Evolutionary conservation across 2,329 filamentous ascomycete genomes (phyloP), one percentile per base, ranked within the genome.

Genomic region (Penicillium sp.): DNA sequence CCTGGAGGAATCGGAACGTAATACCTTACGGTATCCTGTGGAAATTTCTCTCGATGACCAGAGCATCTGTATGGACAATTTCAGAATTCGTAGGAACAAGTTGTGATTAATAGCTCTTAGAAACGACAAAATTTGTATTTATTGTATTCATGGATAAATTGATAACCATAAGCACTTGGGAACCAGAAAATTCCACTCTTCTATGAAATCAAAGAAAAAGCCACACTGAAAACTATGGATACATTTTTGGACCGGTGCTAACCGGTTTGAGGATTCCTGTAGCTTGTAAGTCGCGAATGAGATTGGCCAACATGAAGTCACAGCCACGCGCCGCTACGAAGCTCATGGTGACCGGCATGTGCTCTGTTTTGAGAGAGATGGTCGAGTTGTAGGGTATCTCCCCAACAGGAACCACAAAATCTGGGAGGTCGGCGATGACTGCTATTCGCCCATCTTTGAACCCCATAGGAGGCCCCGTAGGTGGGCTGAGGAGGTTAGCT

Each of bases 251-350:
- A 13, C 51, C 51, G 7, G 43, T 41, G 13, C 29, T 39, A 9
- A 40, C 34, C 13, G 29, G 33, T 23, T 43, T 39, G 12, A 55
- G 21, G 27, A 55, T 64, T 51, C n/a, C 63, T 55, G 62, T 65
- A 66, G 41, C 61, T n/a, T 79, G 73, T 49, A 86, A 54, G 34
- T 82, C 79, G 43, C 77, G 69, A 2, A 83, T 79, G 43, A 86
- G 64, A 36, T 74, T 76, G 34, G 80, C 80, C 21, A 86, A 60
- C 71, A 86, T 74, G 0, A 81, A 80, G 67, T 87, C 84, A 55
- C 84, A 87, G 0, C 84, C 83, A 56, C 78, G 80, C 0, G 82
- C 80, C 0, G 77, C 83, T 68, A 86, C 69, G 17, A 86, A 70
- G 54, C 83, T 75, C 0, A 85, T 77, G 1, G 80, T 78, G 0